Percentiles rank a stretch among this genome's conserved stretches.
Evolutionary conservation across 208 protist species (phyloP).

Genomic region (Leishmania gerbilli): DNA sequence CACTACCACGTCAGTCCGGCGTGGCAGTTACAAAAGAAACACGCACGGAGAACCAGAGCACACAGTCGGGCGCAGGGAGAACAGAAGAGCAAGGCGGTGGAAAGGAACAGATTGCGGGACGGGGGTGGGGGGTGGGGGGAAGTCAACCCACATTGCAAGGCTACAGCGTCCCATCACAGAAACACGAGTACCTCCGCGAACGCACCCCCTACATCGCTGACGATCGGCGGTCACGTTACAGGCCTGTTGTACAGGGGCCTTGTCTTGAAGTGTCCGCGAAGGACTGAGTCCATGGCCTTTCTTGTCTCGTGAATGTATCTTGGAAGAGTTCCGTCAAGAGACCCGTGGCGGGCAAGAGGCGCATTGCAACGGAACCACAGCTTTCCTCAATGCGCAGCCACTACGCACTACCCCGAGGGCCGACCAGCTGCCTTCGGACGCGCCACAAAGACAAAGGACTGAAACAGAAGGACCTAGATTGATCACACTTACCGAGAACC

Average conservation of each 20-base stretch:
- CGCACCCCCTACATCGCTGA: not conserved
- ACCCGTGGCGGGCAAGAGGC: not conserved
- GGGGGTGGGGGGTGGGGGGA: no score
- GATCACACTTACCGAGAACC: not conserved
- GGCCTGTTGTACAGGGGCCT: not conserved
- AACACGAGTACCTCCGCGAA: not conserved
- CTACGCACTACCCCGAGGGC: not conserved
- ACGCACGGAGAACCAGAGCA: not conserved
- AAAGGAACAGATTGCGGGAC: no score
- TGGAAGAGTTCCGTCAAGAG: not conserved
- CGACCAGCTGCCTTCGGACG: not conserved
- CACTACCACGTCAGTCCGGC: no score
- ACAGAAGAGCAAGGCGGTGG: not conserved
- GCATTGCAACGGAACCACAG: not conserved
- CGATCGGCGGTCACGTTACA: not conserved
- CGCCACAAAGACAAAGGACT: not conserved
- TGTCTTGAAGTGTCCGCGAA: not conserved
- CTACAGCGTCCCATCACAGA: not conserved
- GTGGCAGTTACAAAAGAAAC: not conserved
- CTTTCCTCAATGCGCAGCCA: not conserved
- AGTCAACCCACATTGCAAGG: not conserved
- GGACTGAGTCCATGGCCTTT: not conserved
- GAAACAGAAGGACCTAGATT: not conserved
- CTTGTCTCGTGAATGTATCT: not conserved
- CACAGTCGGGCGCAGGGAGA: not conserved